Percentiles rank a stretch among this genome's conserved stretches.
Conservation (phyloP, 2,329 filamentous ascomycete species). For the Trichoderma pleuroti region DNA sequence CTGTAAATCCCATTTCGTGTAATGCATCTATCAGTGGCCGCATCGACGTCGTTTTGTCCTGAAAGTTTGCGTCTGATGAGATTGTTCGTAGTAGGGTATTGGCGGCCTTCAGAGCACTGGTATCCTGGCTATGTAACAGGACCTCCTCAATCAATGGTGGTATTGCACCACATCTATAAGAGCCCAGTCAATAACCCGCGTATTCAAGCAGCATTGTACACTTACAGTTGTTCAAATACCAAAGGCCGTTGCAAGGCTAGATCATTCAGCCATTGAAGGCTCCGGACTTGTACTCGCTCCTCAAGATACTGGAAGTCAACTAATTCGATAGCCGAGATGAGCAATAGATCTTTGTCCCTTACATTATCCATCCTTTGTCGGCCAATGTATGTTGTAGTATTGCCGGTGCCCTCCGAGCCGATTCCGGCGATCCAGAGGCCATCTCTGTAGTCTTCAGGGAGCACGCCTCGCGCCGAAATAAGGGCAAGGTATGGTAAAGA, state of each 20-base stretch:
- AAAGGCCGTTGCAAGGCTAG: constrained; percentile 52
- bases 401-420: constrained; percentile 38
- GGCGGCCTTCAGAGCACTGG: constrained; percentile 56
- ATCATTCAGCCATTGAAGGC: constrained; percentile 57
- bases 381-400: constrained; percentile 26
- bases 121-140: constrained; percentile 60
- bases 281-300: constrained; percentile 57
- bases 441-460: constrained; percentile 58
- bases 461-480: constrained; percentile 54
- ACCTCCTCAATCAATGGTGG: constrained; percentile 58
- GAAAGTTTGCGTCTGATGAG: constrained; percentile 51
- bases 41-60: constrained; percentile 45
- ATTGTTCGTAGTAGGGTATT: constrained; percentile 58
- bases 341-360: constrained; percentile 58
- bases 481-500: constrained; percentile 58
- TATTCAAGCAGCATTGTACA: constrained; percentile 11
- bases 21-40: constrained; percentile 51
- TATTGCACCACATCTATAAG: constrained; percentile 51
- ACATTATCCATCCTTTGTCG: constrained; percentile 40
- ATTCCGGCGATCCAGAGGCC: constrained; percentile 59
- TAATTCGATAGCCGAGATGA: constrained; percentile 61
- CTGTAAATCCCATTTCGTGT: constrained; percentile 59
- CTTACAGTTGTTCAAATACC: constrained; percentile 58
- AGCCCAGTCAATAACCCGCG: constrained; percentile 18
- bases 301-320: constrained; percentile 65